Evolutionary conservation across 257 asterid species (phyloP).

Genomic region (Apocynum venetum): DNA sequence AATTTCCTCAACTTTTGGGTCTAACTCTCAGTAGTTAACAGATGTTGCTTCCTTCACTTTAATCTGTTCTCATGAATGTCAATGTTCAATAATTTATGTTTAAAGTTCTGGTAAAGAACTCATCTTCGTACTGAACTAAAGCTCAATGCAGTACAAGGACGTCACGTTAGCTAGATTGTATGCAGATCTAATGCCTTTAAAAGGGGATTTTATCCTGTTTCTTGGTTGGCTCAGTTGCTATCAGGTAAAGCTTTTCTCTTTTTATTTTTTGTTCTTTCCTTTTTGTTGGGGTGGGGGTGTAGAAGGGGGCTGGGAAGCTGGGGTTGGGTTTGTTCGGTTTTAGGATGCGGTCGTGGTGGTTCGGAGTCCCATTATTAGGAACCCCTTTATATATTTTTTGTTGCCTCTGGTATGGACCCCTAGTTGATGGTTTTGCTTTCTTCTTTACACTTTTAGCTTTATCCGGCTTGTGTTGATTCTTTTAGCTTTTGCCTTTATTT

Average conservation of each 20-base stretch:
- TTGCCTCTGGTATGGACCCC: not conserved
- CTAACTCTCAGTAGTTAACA: not conserved
- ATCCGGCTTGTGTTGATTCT: constrained; percentile 1
- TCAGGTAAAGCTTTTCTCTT: not conserved
- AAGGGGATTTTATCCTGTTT: not conserved
- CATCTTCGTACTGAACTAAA: not conserved
- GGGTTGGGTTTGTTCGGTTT: not conserved
- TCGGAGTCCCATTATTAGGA: not conserved
- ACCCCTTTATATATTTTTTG: not conserved
- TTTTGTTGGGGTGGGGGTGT: not conserved
- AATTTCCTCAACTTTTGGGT: not conserved
- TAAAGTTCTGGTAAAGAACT: not conserved
- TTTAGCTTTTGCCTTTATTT: not conserved
- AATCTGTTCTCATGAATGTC: not conserved
- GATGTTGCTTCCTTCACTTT: not conserved
- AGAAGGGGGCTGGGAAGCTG: not conserved
- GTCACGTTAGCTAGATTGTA: not conserved
- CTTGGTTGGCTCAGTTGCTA: constrained; percentile 3
- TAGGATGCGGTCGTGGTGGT: not conserved
- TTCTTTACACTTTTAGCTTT: not conserved
- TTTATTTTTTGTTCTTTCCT: not conserved
- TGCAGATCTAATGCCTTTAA: not conserved
- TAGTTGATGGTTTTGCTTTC: constrained; percentile 3
- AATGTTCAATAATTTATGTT: not conserved
- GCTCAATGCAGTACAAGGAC: not conserved